Conservation (phyloP, 768 basidiomycete species). For the Lactifluus pinguis region DNA sequence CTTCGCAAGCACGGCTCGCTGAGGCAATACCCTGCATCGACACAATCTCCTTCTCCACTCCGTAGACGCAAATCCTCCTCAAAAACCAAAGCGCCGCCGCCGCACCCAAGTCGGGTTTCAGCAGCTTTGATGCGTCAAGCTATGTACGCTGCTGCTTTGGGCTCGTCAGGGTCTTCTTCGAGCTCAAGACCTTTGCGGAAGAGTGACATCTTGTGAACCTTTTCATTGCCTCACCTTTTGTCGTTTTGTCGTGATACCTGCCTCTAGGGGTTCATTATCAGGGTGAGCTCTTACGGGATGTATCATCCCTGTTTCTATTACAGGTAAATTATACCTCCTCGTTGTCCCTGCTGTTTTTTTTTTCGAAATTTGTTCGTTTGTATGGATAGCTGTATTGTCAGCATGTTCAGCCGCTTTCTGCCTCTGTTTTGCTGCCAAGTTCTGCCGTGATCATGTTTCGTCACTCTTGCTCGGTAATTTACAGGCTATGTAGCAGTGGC, state of each 20-base stretch:
- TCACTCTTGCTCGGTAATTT: too few relatives aligned
- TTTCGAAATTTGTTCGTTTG: not conserved
- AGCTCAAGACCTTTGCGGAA: constrained; percentile 18
- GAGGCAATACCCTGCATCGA: not conserved
- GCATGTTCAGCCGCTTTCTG: not conserved
- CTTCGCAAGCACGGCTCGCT: too few relatives aligned
- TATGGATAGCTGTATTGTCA: constrained; percentile 7
- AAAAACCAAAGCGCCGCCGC: not conserved
- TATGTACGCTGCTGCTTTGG: constrained; percentile 5
- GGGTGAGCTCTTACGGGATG: not conserved
- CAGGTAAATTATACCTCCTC: constrained; percentile 16
- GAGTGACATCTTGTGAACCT: not conserved
- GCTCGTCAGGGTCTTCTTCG: constrained; percentile 3
- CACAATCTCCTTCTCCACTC: not conserved
- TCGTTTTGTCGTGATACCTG: not conserved
- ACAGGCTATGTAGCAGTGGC: too few relatives aligned
- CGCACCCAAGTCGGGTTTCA: constrained; percentile 1
- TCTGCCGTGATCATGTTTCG: not conserved
- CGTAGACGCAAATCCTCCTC: constrained; percentile 4
- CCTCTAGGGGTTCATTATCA: not conserved
- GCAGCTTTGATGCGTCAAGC: constrained; percentile 13
- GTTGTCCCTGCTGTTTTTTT: not conserved
- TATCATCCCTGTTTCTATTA: not conserved
- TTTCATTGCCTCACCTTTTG: not conserved
- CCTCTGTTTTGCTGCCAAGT: not conserved